Base-by-base conservation (phyloP, 306 rosid species). In the Cicer pinnatifidum region DNA sequence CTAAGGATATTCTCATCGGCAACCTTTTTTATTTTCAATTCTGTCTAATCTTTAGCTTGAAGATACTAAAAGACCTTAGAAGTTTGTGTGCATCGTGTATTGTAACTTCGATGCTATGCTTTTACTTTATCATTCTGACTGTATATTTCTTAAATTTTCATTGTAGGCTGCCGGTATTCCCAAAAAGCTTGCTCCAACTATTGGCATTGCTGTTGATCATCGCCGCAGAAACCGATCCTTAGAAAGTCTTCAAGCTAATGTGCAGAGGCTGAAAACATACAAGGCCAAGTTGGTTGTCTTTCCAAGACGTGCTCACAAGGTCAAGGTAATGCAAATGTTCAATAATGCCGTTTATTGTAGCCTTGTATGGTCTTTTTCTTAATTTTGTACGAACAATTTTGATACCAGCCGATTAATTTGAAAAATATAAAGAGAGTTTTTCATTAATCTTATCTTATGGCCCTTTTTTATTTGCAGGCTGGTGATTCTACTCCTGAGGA, bases 201-300 rank as follows among this genome's bases (percentile, higher is more conserved):
- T 91, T 1, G 94, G 97, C 8, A 87, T 90, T 11, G 57, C 90
- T 7, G 86, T 87, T 48, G 97, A 91, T 72, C 97, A 91, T 72
- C 92, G 90, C 46, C 82, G 92, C 5, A 84, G 40, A 79, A 90
- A 85, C 43, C 82, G 80, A 2, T 90, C 92, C 37, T 78, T 88
- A 62, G 91, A 90, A 13, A 37, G 96, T 46, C 79, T 85, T 54
- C 92, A 90, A 73, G 50, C 80, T 35, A 88, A 86, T 53, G 88
- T 85, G 8, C 92, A 85, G 73, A 84, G 96, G 82, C 80, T 88
- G 79, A 90, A 90, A 59, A 88, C 91, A 23, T 90, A 78, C 82
- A 86, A 86, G 91, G 92, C 92, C 33, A 90, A 90, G 64, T 67
- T 86, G 80, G 91, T 86, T 2, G 91, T 88, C 56, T 90, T 90